A percentile compares a stretch with the other conserved stretches of the same genome.
Evolutionary conservation across 2,329 filamentous ascomycete species (phyloP).

Genomic region (Penicillium sp.): DNA sequence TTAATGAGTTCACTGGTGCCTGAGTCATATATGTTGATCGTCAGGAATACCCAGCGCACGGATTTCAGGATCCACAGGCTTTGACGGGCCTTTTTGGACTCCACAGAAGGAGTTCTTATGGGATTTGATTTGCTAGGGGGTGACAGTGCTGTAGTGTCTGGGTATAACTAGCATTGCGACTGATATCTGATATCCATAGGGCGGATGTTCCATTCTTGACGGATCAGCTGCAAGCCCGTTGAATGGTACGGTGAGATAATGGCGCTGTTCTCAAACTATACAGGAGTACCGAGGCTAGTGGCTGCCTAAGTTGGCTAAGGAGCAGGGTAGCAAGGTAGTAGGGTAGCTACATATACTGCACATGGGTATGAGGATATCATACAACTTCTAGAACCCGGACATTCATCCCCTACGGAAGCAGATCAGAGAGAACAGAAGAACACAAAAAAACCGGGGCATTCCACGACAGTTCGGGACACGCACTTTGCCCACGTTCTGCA

Average conservation of each 20-base stretch:
- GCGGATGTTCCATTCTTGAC: not conserved
- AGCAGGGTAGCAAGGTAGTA: not conserved
- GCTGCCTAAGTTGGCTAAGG: too few relatives aligned
- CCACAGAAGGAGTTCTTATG: not conserved
- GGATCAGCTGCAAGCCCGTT: conserved; percentile 2
- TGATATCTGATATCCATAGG: not conserved
- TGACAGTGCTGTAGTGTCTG: not conserved
- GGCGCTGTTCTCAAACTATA: not conserved
- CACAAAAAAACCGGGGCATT: conserved; percentile 16
- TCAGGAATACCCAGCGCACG: not conserved
- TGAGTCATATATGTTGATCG: not conserved
- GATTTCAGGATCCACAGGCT: not conserved
- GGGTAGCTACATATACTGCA: not conserved
- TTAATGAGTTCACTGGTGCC: not conserved
- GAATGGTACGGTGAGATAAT: not conserved
- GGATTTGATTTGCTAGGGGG: not conserved
- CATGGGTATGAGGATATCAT: not conserved
- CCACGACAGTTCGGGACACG: conserved; percentile 19
- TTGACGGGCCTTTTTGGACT: not conserved
- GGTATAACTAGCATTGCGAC: too few relatives aligned
- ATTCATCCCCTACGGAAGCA: not conserved
- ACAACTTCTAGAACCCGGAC: conserved; percentile 6
- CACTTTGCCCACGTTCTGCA: conserved; percentile 26
- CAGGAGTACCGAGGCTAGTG: not conserved
- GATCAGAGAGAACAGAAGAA: not conserved